Base-by-base conservation (phyloP, 805 yeast species). In the Starmerella vaccinii region DNA sequence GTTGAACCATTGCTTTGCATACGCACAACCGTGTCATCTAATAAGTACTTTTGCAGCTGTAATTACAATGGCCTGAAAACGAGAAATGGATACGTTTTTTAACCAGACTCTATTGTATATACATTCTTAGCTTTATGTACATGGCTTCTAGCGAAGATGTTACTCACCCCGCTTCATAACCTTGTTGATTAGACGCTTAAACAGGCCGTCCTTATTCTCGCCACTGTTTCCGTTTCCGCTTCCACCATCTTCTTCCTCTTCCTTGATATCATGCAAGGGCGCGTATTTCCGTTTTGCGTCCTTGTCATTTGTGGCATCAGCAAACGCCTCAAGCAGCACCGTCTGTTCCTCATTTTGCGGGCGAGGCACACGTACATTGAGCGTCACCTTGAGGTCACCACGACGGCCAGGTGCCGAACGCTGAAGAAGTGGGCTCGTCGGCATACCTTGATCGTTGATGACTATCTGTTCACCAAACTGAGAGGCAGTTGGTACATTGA, bases 291-390 rank as follows among this genome's bases (percentile, higher is more conserved):
- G 72, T 58, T 76, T 83, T 3, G 98, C 98, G 22, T 73, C 75
- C 39, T 72, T 72, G 65, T 92, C 99, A 52, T 84, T 78, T 45
- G 83, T 76, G 2, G 95, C 83, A 63, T 88, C 96, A 1, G 99
- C 98, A 56, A 92, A 74, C 0, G 96, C 95, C 65, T 92, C 99
- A 61, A 94, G 74, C 49, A 92, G 71, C 26, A 94, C 94, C 12
- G 81, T 82, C 65, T 92, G 95, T 1, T 92, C 82, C 13, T 90
- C 84, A 22, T 84, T 82, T 49, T 76, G 75, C 2, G 97, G 95
- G 51, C 80, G 76, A 59, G 81, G 70, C 4, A 88, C 78, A 60
- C 78, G 76, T 16, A 92, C 83, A 46, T 78, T 77, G 58, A 88
- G 74, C 12, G 77, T 71, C 16, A 92, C 85, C 59, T 78, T 81